A percentile compares a stretch with the other conserved stretches of the same genome.
Evolutionary conservation across 2,329 filamentous ascomycete species (phyloP).

Genomic region (Dothideomycetes sp.): DNA sequence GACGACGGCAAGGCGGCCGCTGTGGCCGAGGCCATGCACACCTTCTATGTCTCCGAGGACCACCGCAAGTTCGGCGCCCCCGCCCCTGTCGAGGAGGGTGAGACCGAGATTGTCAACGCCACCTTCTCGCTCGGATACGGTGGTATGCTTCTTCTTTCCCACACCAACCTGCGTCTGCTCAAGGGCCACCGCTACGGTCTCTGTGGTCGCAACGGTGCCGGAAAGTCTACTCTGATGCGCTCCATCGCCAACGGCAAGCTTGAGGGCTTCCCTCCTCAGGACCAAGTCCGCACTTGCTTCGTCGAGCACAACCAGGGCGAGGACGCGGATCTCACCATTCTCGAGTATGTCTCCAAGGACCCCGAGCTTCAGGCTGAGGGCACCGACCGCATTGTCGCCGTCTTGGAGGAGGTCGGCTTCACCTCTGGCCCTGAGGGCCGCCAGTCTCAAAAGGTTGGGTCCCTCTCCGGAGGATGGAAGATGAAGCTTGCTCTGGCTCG

Average conservation of each 20-base stretch:
- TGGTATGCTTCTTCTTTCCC: conserved; percentile 90
- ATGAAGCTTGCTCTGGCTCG: conserved; percentile 97
- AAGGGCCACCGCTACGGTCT: conserved; percentile 97
- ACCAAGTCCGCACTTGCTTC: conserved; percentile 89
- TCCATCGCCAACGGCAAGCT: conserved; percentile 92
- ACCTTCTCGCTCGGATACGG: conserved; percentile 96
- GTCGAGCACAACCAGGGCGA: conserved; percentile 99
- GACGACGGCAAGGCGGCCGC: conserved; percentile 50
- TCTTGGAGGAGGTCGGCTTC: conserved; percentile 88
- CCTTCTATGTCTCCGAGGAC: conserved; percentile 73
- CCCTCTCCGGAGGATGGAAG: conserved; percentile 96
- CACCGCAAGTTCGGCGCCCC: conserved; percentile 77
- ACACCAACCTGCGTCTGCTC: conserved; percentile 86
- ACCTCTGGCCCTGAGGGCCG: conserved; percentile 79
- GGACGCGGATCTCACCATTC: conserved; percentile 89
- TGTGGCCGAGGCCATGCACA: conserved; percentile 63
- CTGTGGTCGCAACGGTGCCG: conserved; percentile 91
- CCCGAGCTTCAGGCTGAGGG: conserved; percentile 73
- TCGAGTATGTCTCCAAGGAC: conserved; percentile 86
- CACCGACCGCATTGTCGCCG: conserved; percentile 66
- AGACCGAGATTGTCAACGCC: conserved; percentile 93
- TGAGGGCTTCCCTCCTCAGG: conserved; percentile 88
- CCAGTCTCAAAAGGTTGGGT: conserved; percentile 83
- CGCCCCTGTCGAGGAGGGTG: conserved; percentile 69
- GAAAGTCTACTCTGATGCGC: conserved; percentile 98